Base-by-base conservation (phyloP, 2,329 filamentous ascomycete genomes). In the Claviceps sp. region DNA sequence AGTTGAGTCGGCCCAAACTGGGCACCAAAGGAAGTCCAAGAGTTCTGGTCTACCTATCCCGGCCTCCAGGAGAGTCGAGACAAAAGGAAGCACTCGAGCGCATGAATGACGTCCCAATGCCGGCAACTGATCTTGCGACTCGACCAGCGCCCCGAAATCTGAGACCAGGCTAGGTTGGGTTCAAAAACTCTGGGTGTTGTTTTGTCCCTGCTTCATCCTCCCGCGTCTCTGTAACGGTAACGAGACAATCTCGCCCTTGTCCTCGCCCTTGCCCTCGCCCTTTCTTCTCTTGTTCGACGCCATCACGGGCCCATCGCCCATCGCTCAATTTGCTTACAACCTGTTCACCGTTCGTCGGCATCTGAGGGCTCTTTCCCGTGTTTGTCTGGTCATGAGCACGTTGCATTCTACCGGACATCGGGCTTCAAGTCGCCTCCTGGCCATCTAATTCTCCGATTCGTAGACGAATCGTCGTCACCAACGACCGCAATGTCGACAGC, bases 401-500 rank as follows among this genome's bases (percentile, higher is more conserved):
- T 11, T 46, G 50, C 41, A 37, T 34, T 37, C 37, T 14, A 14
- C 38, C 48, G 55, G 50, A 55, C 50, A 51, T 59, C 57, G 59
- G 63, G 60, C 62, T 65, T 58, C 60, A 59, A 57, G 56, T 60
- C 52, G 61, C 62, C 61, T 60, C 58, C 55, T 61, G 57, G 61
- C 56, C 56, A 50, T 54, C 55, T 34, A 34, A 34, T 18, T 14
- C 22, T 41, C 20, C 22, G 8, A 41, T 16, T 45, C 20, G 20
- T 47, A 26, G 42, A 47, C 50, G 37, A 51, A 37, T 38, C 46
- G 42, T 52, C 46, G 24, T 20, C 42, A 38, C 41, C 30, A 16
- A 43, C 43, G 40, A 37, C 41, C 37, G 43, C 47, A 26, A 44
- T 78, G 76, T 79, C 76, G 61, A 70, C 72, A 56, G 68, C 69